Evolutionary conservation across 768 basidiomycete genomes (phyloP).

Genomic region (Mrakia frigida): DNA sequence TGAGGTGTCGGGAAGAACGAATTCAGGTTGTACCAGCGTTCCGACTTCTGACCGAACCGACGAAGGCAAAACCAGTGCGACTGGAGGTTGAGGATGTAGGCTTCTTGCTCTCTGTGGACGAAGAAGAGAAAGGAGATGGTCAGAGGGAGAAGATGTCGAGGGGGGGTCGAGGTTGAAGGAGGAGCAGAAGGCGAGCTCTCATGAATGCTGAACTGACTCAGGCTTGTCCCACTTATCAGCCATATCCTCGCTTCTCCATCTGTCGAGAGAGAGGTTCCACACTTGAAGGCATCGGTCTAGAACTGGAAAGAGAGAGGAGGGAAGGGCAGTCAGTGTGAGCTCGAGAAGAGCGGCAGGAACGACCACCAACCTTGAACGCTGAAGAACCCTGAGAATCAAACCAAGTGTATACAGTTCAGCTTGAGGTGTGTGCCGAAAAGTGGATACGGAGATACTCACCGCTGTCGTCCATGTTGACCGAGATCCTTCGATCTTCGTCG

Average conservation of each 20-base stretch:
- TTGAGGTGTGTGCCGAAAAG: too few relatives aligned
- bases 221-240: conserved; percentile 15
- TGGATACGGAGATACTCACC: neutral
- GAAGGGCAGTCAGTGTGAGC: neutral
- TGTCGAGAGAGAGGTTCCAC: conserved; percentile 23
- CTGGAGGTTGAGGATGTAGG: conserved; percentile 29
- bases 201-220: conserved; percentile 12
- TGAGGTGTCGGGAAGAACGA: conserved; percentile 19
- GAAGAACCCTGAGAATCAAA: conserved; percentile 11
- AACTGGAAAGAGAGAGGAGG: neutral
- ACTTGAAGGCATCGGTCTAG: conserved; percentile 22
- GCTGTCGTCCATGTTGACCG: conserved; percentile 26
- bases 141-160: neutral
- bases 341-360: neutral
- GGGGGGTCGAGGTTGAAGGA: neutral
- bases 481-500: conserved; percentile 6
- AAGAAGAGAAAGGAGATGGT: neutral
- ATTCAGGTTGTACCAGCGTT: conserved; percentile 32
- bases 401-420: neutral
- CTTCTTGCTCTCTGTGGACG: conserved; percentile 14
- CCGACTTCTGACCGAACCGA: neutral
- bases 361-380: conserved; percentile 20
- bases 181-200: neutral
- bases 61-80: conserved; percentile 32
- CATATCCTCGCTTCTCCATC: conserved; percentile 29